Evolutionary conservation across 2,329 filamentous ascomycete genomes (phyloP).

Genomic region (Fusarium brachygibbosum): DNA sequence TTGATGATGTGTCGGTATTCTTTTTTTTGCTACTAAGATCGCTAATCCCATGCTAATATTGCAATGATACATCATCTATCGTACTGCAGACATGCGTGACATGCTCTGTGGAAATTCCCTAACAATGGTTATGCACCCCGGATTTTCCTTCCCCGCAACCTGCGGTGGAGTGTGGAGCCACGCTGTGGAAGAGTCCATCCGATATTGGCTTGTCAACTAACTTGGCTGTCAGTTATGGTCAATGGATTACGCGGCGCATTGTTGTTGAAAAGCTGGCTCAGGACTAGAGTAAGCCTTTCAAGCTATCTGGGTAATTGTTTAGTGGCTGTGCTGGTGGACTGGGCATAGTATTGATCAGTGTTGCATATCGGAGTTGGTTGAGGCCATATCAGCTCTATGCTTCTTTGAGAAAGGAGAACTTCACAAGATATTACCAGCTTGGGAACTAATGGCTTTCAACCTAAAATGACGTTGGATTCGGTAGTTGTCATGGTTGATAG

Average conservation of each 20-base stretch:
- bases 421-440: not conserved
- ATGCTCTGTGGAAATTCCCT: constrained; percentile 6
- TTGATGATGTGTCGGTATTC: not conserved
- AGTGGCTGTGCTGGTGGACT: not conserved
- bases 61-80: constrained; percentile 14
- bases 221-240: not conserved
- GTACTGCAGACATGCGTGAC: not conserved
- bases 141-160: constrained; percentile 46
- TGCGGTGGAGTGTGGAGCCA: constrained; percentile 38
- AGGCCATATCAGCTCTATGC: not conserved
- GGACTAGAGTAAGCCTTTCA: not conserved
- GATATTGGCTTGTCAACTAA: constrained; percentile 4
- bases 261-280: not conserved
- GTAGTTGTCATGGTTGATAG: not conserved
- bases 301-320: not conserved
- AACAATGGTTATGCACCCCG: constrained; percentile 41
- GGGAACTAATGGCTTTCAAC: not conserved
- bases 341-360: not conserved
- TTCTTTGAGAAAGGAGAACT: not conserved
- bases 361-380: not conserved
- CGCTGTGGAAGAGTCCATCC: not conserved
- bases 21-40: not conserved
- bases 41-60: not conserved
- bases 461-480: too few relatives aligned
- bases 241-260: not conserved